Evolutionary conservation across 768 basidiomycete genomes (phyloP).

Genomic region (Inosperma sp.): DNA sequence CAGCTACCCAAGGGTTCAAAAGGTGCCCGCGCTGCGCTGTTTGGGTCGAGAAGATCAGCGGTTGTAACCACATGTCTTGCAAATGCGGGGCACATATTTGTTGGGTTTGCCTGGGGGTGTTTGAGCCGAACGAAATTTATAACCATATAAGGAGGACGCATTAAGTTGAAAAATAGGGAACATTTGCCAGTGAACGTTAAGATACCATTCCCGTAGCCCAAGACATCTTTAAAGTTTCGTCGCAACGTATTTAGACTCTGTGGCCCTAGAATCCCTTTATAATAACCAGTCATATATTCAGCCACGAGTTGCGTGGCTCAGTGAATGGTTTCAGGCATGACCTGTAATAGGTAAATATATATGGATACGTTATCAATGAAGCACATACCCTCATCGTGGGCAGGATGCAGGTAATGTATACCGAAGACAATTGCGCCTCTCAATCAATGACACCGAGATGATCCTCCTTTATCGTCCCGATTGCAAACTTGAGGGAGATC

Average conservation of each 20-base stretch:
- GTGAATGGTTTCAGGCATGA: neutral
- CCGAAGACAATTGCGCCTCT: neutral
- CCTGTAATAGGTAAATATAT: too few relatives aligned
- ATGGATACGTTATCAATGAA: too few relatives aligned
- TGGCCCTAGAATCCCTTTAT: too few relatives aligned
- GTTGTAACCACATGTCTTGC: slow-evolving; percentile 54
- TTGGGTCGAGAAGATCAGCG: slow-evolving; percentile 45
- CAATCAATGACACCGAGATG: slow-evolving; percentile 90
- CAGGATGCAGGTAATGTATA: neutral
- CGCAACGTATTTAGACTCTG: too few relatives aligned
- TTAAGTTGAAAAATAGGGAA: neutral
- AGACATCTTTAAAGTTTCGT: too few relatives aligned
- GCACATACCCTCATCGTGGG: neutral
- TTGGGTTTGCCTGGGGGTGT: slow-evolving; percentile 49
- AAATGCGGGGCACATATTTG: slow-evolving; percentile 49
- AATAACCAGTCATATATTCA: too few relatives aligned
- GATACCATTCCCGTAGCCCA: too few relatives aligned
- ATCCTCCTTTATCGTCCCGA: slow-evolving; percentile 97
- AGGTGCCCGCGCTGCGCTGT: slow-evolving; percentile 43
- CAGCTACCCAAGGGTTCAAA: slow-evolving; percentile 34
- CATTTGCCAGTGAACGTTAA: too few relatives aligned
- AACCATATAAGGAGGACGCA: slow-evolving; percentile 32
- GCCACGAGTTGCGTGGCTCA: neutral
- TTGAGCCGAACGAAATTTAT: slow-evolving; percentile 24
- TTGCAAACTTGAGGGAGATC: slow-evolving; percentile 67